Evolutionary conservation across 2,329 filamentous ascomycete species (phyloP), one percentile per base, ranked within the genome.

Genomic region (Penicillium decumbens): DNA sequence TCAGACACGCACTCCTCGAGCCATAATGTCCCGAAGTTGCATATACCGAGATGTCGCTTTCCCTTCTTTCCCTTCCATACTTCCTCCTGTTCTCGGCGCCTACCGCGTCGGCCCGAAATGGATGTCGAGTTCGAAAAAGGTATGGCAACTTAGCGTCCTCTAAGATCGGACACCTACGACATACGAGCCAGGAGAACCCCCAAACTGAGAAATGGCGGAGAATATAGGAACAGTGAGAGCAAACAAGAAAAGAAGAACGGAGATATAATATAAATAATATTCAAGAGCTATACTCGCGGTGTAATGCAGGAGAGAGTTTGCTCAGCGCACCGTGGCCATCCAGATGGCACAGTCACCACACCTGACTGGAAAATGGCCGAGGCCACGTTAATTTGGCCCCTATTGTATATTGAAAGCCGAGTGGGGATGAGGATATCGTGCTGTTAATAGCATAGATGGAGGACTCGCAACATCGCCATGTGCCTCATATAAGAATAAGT

Each of bases 111-210:
- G 20, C 47, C 45, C 8, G 27, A 32, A 15, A 43, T 42, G 15
- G 39, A 45, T 3, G 42, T 47, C 1, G 49, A 53, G 27, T 57
- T 57, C 52, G 12, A 55, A 37, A 41, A 53, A 57, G 6, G 52
- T 15, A 32, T 32, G 30, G 33, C 24, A 57, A 43, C 32, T 44
- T 52, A 32, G 54, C 49, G 47, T 54, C 54, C 25, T 46, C 45
- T 49, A 10, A 57, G 49, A 41, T 54, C 54, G 6, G 54, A 51
- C 20, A 49, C 4, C 40, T 50, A 49, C 28, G 51, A 52, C 51
- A 53, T 55, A 43, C 45, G 47, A 44, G 45, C 47, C 45, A 45
- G n/a, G 18, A 4, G 25, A 6, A 15, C 2, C n/a, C 7, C n/a
- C 15, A 35, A 15, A 20, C 15, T 6, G 32, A 18, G 32, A 15